A percentile compares a stretch with the other conserved stretches of the same genome.
These are phyloP conservation scores for Lactifluus subvellereus DNA, from an alignment of 768 basidiomycete genomes.

Conservation along the genomic window DNA sequence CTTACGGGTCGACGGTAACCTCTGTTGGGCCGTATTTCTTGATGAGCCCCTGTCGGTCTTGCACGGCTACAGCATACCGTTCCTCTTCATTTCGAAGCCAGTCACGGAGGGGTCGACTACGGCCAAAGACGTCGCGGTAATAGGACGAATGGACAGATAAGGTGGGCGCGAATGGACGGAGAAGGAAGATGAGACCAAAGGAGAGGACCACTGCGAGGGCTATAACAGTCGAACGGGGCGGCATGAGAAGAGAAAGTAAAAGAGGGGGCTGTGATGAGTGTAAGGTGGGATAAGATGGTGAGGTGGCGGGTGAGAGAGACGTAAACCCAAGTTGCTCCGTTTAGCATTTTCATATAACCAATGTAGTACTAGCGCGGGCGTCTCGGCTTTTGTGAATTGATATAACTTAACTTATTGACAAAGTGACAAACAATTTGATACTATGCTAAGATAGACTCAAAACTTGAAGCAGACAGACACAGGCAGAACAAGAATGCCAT, in stretches of 20 bases:
- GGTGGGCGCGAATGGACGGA: neutral
- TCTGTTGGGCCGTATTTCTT: slow-evolving; percentile 11
- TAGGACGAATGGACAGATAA: neutral
- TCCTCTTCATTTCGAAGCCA: slow-evolving; percentile 12
- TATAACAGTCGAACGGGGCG: neutral
- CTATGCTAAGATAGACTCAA: no score
- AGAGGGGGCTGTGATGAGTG: neutral
- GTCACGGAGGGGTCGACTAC: neutral
- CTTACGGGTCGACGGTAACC: slow-evolving; percentile 3
- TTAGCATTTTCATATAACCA: neutral
- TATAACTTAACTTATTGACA: no score
- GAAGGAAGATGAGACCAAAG: neutral
- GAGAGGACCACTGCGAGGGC: neutral
- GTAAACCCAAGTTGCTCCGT: neutral
- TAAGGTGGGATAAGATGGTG: neutral
- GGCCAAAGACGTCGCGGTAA: slow-evolving; percentile 1
- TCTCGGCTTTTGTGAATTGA: no score
- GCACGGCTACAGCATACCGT: neutral
- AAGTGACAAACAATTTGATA: no score
- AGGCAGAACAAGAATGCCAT: no score
- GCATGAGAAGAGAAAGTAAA: neutral
- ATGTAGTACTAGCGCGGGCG: neutral
- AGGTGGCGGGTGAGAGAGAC: neutral
- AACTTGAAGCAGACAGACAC: no score
- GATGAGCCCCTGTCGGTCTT: slow-evolving; percentile 4